Base-by-base conservation (phyloP, 1,284 basidiomycete species). In the Cerrena zonata region DNA sequence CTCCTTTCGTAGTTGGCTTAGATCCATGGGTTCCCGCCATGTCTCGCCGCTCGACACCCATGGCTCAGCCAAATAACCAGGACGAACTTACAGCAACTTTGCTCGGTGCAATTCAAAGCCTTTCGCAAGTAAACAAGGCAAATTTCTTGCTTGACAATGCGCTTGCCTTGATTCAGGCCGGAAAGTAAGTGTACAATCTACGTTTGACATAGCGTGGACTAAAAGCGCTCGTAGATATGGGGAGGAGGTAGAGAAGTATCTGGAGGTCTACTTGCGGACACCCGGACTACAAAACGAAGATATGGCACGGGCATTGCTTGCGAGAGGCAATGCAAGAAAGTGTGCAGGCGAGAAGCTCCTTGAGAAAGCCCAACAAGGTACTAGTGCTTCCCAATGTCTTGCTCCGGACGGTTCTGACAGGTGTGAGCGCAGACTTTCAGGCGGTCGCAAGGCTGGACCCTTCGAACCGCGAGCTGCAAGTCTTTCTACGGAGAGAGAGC, bases 81-180 rank as follows among this genome's bases (percentile, higher is more conserved):
- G 81, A 84, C 65, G 80, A 83, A 61, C 76, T 85, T 56, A 82
- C 79, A 11, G 68, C 73, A 13, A 78, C 79, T 10, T 76, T 81
- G 36, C 73, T 76, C 56, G 75, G 74, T 48, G 80, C 77, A 4
- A 67, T 83, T 13, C 73, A 77, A 54, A 70, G 73, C 15, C 64
- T 84, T 30, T 71, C 74, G 2, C 64, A 68, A 40, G 57, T 65
- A 5, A 65, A 72, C 51, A 84, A 84, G 61, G 81, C 82, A 12
- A 71, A 71, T 48, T 73, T 84, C 56, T 66, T 85, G 19, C 69
- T 85, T n/a, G 76, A 83, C 52, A 80, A 78, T 11, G 68, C 78
- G 1, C 65, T 84, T 45, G 63, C 74, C 12, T 66, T 83, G 46
- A 80, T 84, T 53, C 74, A 80, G 45, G 69, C 73, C 36, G 71